Percentiles rank a stretch among this genome's conserved stretches.
These are phyloP conservation scores for Phialemoniopsis sp. DNA, from an alignment of 2,329 filamentous ascomycete genomes.

Conservation along the genomic window DNA sequence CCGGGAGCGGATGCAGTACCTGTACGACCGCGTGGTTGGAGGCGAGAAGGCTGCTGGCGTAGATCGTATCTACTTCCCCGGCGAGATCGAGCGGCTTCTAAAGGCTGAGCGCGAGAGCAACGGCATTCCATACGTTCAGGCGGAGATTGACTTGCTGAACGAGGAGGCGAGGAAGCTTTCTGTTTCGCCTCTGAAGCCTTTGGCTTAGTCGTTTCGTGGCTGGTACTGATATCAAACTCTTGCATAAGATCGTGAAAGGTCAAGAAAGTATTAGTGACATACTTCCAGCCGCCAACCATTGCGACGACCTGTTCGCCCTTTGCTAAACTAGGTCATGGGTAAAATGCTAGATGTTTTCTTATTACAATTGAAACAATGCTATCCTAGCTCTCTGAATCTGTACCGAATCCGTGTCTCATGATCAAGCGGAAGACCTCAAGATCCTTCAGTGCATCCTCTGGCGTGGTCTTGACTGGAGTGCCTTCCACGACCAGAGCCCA, in stretches of 20 bases:
- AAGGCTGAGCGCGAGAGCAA: conserved; percentile 43
- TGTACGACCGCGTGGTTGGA: conserved; percentile 49
- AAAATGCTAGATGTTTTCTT: too few species aligned
- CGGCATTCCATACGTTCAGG: conserved; percentile 56
- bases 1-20: conserved; percentile 52
- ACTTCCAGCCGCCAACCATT: too few species aligned
- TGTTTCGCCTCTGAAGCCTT: too few species aligned
- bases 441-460: conserved; percentile 3
- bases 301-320: too few species aligned
- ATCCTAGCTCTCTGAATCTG: too few species aligned
- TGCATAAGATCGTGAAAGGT: too few species aligned
- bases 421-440: conserved; percentile 14
- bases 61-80: conserved; percentile 57
- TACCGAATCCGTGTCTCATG: conserved; percentile 5
- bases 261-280: too few species aligned
- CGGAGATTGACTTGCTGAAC: conserved; percentile 52
- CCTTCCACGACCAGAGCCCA: conserved; percentile 1
- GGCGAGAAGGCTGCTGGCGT: conserved; percentile 51
- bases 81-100: conserved; percentile 63
- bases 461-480: not conserved
- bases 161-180: too few species aligned
- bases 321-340: too few species aligned
- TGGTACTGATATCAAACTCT: too few species aligned
- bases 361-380: too few species aligned
- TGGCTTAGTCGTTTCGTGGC: too few species aligned